Base-by-base conservation (phyloP, 2,329 filamentous ascomycete species). In the Chalaropsis ovoidea region DNA sequence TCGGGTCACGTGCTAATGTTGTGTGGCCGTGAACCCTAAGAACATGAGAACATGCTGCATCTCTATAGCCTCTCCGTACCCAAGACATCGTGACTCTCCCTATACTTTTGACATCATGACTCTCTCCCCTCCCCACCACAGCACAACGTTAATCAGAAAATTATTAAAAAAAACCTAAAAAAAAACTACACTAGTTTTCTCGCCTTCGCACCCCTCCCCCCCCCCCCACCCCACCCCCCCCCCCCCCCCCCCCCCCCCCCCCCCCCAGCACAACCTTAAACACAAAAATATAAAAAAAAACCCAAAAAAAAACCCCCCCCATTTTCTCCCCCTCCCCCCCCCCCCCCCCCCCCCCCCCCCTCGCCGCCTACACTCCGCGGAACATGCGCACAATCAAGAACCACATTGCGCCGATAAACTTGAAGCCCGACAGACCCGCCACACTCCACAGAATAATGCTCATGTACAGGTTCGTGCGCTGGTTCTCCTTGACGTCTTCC, bases 371-470 rank as follows among this genome's bases (percentile, higher is more conserved):
- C 66, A 87, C 85, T 70, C 85, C 85, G 69, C 90, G 84, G 75
- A 95, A 93, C 83, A 95, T 82, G 71, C 91, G 82, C 66, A 93
- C 87, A 70, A 97, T 81, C 79, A 99, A 82, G 78, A 96, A 96
- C 90, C 91, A 96, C 76, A 90, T 80, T 0, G 89, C 89, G 2
- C 92, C 92, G 27, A 92, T 77, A 71, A 96, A 96, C 74, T 93
- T 89, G 76, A 96, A 93, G 1, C 85, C 83, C 27, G 88, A 91
- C 65, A 96, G 75, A 1, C 79, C 91, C 0, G 91, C 92, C 49
- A 96, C 92, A 74, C 86, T 91, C 86, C 92, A 96, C 69, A 96
- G 76, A 17, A 96, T 86, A 54, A 95, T 86, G 2, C 83, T 84
- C 81, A 96, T 87, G 77, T 96, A 96, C 65, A 95, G 86, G 63